Evolutionary conservation across 495 filamentous ascomycete species (phyloP), one percentile per base, ranked within the genome.

Genomic region (Aspergillus carlsbadensis): DNA sequence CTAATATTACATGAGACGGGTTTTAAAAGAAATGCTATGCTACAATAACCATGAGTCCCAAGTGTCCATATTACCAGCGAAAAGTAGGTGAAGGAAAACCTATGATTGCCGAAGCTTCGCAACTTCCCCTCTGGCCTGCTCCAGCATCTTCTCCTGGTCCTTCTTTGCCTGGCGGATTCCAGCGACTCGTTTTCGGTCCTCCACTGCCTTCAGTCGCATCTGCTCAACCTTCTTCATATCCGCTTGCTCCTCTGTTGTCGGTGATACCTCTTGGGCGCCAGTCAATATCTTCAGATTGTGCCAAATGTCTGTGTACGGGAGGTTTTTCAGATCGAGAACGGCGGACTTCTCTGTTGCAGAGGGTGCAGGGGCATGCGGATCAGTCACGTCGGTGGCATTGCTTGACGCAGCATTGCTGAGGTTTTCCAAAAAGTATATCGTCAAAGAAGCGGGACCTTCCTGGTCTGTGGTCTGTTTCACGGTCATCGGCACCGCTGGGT

Each of bases 401-500:
- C 65, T 45, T 8, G 57, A 47, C 8, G 68, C 71, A 18, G 70
- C 66, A n/a, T 63, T 70, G 57, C 68, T 65, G n/a, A 67, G 46
- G 33, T 59, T 62, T 54, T 71, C 67, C 35, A 78, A 66, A 67
- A 89, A 91, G 76, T 91, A 90, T 50, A 98, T 76, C 56, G 85
- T 88, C 71, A 98, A 75, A 5, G 92, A 84, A 81, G 85, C 35
- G 76, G 84, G 45, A 63, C 68, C 67, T 7, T 72, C 65, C 47
- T 83, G 73, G 21, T 87, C 75, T 17, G 56, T 40, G 18, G 78
- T 84, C 46, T 90, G 87, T 62, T 83, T 83, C 50, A 98, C 84
- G 34, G 88, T 86, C 85, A 98, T 93, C 14, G 83, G 81, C 14
- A 98, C 68, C 7, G 82, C 76, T 0, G 94, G 94, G 68, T 98